Evolutionary conservation across 768 basidiomycete genomes (phyloP), one percentile per base, ranked within the genome.

Genomic region (Rubroboletus satanas): DNA sequence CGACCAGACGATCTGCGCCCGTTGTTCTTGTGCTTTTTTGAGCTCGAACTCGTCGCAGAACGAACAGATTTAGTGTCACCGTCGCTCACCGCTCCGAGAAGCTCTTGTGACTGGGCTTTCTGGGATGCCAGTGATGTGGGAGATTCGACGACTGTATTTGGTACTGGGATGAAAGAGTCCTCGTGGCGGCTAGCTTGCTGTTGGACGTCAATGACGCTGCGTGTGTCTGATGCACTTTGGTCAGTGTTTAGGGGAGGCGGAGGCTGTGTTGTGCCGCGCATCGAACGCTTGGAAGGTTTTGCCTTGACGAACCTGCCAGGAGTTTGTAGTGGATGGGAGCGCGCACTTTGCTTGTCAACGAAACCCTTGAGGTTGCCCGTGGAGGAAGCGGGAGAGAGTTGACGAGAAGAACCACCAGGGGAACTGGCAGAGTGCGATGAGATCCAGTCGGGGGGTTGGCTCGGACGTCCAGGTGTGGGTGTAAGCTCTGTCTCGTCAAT

Each of bases 351-450:
- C 44, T 58, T 68, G 52, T 66, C 66, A 37, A 72, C 50, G 18
- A 65, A 60, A 26, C 58, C 62, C 47, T 37, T 70, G 50, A 71
- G 60, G 56, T 71, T 71, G 1, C 66, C 69, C 2, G 69, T 65
- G 6, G 69, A 71, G 2, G 69, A 71, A 0, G 71, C 69, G 6
- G 71, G 71, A 5, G 71, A 56, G 23, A 71, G 65, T 29, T 65
- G 66, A 11, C 52, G 69, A 14, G 56, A 21, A 23, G 63, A 50
- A 3, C 50, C 5, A 18, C 28, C 3, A 1, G 64, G 56, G 15
- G 69, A 60, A 17, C n/a, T 33, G 8, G 51, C 21, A 10, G 60
- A 47, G 49, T 35, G 51, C 0, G 56, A 36, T 0, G 62, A 55
- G 8, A 43, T 33, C 66, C 66, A 63, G 33, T 68, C 68, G 7